phyloP scores from a whole-genome alignment of 805 yeast species.

The Cyberlindnera galapagoensis region DNA sequence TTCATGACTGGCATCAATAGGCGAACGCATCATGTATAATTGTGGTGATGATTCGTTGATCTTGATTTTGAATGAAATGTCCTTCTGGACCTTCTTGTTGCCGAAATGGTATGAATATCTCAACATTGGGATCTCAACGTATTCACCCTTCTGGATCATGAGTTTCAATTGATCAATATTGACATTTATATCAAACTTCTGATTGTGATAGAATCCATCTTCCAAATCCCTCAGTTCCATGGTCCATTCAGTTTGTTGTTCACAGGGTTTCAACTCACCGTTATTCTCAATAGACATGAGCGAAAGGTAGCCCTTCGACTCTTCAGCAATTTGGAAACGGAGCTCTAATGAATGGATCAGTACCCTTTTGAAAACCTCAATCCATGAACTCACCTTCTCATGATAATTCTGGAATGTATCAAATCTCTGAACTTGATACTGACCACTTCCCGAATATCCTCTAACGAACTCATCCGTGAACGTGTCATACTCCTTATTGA shows the following conservation, averaged over 20 bases:
- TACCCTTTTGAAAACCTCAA: slow-evolving; percentile 9
- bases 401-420: slow-evolving; percentile 6
- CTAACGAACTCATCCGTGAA: slow-evolving; percentile 5
- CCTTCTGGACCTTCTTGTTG: slow-evolving; percentile 1
- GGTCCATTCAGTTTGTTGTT: slow-evolving; percentile 2
- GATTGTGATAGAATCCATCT: slow-evolving; percentile 20
- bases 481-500: slow-evolving; percentile 6
- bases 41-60: slow-evolving; percentile 1
- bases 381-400: slow-evolving; percentile 7
- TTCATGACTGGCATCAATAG: slow-evolving; percentile 5
- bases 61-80: slow-evolving; percentile 7
- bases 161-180: slow-evolving; percentile 7
- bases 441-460: slow-evolving; percentile 3
- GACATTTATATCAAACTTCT: slow-evolving; percentile 12
- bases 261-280: slow-evolving; percentile 3
- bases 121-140: slow-evolving; percentile 13
- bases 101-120: slow-evolving; percentile 4
- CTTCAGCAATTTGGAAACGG: slow-evolving; percentile 7
- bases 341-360: slow-evolving; percentile 8
- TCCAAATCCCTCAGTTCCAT: slow-evolving; percentile 14
- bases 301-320: slow-evolving; percentile 2
- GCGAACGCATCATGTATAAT: slow-evolving; percentile 1
- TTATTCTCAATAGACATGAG: slow-evolving; percentile 5
- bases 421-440: slow-evolving; percentile 9
- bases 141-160: slow-evolving; percentile 5